These are phyloP conservation scores for Cercospora canescens DNA, from an alignment of 2,329 filamentous ascomycete species.

Conservation along the genomic window DNA sequence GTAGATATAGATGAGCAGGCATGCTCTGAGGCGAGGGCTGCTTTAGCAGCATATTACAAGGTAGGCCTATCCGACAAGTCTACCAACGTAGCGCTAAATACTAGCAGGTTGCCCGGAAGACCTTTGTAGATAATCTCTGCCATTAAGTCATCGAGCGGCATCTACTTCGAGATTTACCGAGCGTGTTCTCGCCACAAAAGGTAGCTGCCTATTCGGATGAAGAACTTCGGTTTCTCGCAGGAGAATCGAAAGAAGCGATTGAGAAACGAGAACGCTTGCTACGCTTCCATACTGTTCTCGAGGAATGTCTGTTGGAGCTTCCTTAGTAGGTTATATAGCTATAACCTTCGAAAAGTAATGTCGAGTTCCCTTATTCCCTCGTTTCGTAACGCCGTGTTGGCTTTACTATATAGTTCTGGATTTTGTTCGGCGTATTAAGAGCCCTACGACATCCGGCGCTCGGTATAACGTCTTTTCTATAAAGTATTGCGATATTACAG, in stretches of 20 bases:
- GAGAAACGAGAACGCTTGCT: background rate
- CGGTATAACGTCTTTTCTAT: background rate
- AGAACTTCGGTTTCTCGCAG: background rate
- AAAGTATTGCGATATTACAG: background rate
- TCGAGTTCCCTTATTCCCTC: background rate
- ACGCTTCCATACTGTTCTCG: background rate
- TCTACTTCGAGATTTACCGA: slow-evolving; percentile 4
- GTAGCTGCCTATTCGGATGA: slow-evolving; percentile 3
- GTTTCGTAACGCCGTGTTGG: background rate
- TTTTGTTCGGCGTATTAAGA: background rate
- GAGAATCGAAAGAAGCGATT: slow-evolving; percentile 1
- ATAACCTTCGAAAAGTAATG: background rate
- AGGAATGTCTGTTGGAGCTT: background rate
- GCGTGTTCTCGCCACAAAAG: background rate
- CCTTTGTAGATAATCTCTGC: background rate
- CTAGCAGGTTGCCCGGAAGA: background rate
- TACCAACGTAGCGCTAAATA: background rate
- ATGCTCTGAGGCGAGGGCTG: slow-evolving; percentile 1
- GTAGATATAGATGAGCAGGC: slow-evolving; percentile 1
- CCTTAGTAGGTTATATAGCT: background rate
- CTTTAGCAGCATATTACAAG: background rate
- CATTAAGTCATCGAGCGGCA: background rate
- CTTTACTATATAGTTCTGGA: background rate
- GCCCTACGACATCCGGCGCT: background rate
- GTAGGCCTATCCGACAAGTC: background rate